Base-by-base conservation (phyloP, 1,284 basidiomycete genomes). In the Termitomyces sp. region DNA sequence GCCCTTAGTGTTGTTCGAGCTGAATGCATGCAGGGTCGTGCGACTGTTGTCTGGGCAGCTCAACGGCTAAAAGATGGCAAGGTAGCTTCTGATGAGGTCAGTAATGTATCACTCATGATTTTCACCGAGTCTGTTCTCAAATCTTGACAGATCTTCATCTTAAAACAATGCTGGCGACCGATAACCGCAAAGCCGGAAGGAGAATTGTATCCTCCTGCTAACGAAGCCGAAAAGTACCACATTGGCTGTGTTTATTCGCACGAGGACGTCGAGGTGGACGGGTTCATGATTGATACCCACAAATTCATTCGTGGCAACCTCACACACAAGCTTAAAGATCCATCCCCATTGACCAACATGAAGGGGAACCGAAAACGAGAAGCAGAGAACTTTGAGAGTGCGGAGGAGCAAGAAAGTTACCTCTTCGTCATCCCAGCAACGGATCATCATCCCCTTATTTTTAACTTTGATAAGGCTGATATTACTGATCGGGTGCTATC, bases 121-220 rank as follows among this genome's bases (percentile, higher is more conserved):
- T 38, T 16, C 34, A 3, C 0, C n/a, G n/a, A n/a, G n/a, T n/a
- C n/a, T 18, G 1, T 5, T 19, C 46, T 1, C 46, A 18, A 5
- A 7, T 34, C 33, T 24, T 3, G 5, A 5, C 24, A 52, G 50
- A 46, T 52, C 21, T 52, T 46, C 37, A 33, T 52, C 14, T 18
- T 52, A 8, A 52, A 52, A 35, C 50, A 52, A 24, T 6, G n/a
- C 24, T 52, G 50, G 35, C 33, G 34, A 18, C 44, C 44, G n/a
- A 30, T 16, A 18, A 39, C 33, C 3, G 31, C 35, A 5, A 33
- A 7, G 6, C 5, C 44, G 13, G 50, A 52, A 39, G 50, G 43
- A 21, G 43, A 38, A 8, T 7, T 52, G 19, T 52, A 52, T 31
- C 50, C 37, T 16, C 14, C 37, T 5, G 14, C 6, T n/a, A n/a